phyloP scores from a whole-genome alignment of 2,329 filamentous ascomycete genomes.

The Lachnellula arida region DNA sequence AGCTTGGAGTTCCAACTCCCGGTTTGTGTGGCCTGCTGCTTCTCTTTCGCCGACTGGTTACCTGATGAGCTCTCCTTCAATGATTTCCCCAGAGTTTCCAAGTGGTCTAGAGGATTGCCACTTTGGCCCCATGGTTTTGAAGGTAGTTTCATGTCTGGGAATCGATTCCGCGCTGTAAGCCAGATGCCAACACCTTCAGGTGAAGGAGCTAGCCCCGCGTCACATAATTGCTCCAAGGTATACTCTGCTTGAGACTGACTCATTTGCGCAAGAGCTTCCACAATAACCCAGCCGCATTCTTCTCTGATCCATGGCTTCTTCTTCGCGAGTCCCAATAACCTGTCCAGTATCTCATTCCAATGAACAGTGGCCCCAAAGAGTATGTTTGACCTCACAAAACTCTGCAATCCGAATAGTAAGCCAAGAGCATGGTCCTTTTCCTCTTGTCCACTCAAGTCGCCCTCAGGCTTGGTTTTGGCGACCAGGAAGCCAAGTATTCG shows the following conservation, averaged over 20 bases:
- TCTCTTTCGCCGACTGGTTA: conserved; percentile 30
- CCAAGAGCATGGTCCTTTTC: conserved; percentile 82
- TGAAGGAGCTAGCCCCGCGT: conserved; percentile 67
- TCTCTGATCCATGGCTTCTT: conserved; percentile 87
- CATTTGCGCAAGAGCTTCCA: conserved; percentile 64
- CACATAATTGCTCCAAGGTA: conserved; percentile 58
- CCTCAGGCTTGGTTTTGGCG: conserved; percentile 50
- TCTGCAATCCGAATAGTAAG: conserved; percentile 80
- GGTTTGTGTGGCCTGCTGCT: conserved; percentile 40
- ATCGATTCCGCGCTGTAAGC: conserved; percentile 63
- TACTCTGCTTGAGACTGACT: conserved; percentile 50
- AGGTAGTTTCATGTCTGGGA: conserved; percentile 60
- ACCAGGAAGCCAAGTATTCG: conserved; percentile 48
- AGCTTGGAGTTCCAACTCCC: conserved; percentile 75
- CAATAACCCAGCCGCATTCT: conserved; percentile 79
- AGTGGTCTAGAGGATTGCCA: conserved; percentile 69
- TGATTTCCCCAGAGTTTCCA: conserved; percentile 66
- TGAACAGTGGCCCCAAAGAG: conserved; percentile 56
- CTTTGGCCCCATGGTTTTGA: conserved; percentile 64
- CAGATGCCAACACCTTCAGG: conserved; percentile 88
- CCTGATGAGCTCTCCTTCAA: conserved; percentile 68
- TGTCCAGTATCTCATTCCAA: conserved; percentile 65
- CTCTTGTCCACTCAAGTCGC: conserved; percentile 62
- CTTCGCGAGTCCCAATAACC: conserved; percentile 68
- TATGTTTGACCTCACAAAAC: conserved; percentile 74